These are phyloP conservation scores for Talaromyces trachyspermus DNA, from an alignment of 495 filamentous ascomycete species.

Conservation along the genomic window DNA sequence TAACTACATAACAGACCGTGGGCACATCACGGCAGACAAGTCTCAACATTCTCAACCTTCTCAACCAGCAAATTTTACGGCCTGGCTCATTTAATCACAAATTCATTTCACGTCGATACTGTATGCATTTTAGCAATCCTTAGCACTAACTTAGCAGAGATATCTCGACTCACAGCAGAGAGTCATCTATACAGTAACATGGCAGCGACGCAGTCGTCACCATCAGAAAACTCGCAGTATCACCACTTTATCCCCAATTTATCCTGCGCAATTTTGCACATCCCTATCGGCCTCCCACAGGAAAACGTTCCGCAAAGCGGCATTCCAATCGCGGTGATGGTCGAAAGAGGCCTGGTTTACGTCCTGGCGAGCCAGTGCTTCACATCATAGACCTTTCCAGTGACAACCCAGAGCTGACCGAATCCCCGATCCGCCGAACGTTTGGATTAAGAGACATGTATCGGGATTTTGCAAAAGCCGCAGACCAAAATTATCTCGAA, in stretches of 20 bases:
- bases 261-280: conserved; percentile 37
- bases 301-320: too few species aligned
- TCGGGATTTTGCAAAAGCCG: conserved; percentile 18
- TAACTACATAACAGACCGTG: too few species aligned
- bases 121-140: too few species aligned
- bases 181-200: too few species aligned
- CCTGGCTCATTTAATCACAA: too few species aligned
- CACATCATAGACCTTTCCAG: conserved; percentile 12
- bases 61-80: too few species aligned
- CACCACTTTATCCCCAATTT: conserved; percentile 45
- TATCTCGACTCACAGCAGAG: too few species aligned
- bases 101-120: too few species aligned
- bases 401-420: background rate
- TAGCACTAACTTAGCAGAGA: too few species aligned
- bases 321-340: background rate
- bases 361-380: conserved; percentile 7
- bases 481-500: conserved; percentile 27
- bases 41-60: too few species aligned
- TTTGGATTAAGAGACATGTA: conserved; percentile 40
- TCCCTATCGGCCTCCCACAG: conserved; percentile 10
- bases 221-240: conserved; percentile 15
- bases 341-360: background rate
- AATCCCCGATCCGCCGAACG: conserved; percentile 20
- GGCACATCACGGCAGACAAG: too few species aligned
- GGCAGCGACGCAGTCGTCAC: too few species aligned